phyloP scores from a whole-genome alignment of 306 rosid genomes.

The Hippophae rhamnoides region DNA sequence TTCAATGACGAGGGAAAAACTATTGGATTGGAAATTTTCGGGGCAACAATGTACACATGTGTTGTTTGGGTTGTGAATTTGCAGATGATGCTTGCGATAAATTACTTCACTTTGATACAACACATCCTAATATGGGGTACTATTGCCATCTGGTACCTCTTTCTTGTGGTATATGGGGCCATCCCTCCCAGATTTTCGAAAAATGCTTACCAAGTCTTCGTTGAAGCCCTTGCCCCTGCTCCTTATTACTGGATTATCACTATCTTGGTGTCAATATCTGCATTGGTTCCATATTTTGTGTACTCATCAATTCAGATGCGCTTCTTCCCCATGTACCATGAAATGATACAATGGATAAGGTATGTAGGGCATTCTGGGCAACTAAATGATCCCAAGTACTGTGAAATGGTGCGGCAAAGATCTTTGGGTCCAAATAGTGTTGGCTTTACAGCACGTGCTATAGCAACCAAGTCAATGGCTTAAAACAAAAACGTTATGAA shows the following conservation, averaged over 20 bases:
- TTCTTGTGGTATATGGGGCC: conserved; percentile 61
- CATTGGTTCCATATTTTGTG: conserved; percentile 63
- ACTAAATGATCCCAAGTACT: conserved; percentile 44
- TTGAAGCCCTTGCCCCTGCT: conserved; percentile 70
- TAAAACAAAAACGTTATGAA: conserved; percentile 18
- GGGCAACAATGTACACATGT: conserved; percentile 76
- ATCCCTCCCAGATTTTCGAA: conserved; percentile 42
- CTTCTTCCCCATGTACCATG: conserved; percentile 84
- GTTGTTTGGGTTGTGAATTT: conserved; percentile 90
- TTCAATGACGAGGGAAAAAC: conserved; percentile 61
- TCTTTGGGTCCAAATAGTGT: conserved; percentile 42
- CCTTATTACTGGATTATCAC: conserved; percentile 65
- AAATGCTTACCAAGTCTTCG: conserved; percentile 61
- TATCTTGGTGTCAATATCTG: conserved; percentile 50
- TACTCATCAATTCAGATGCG: conserved; percentile 64
- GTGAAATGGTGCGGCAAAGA: conserved; percentile 41
- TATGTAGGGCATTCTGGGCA: conserved; percentile 33
- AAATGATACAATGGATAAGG: conserved; percentile 69
- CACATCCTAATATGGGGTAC: conserved; percentile 88
- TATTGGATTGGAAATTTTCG: conserved; percentile 69
- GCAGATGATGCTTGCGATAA: conserved; percentile 78
- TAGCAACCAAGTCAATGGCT: conserved; percentile 43
- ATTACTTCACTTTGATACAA: conserved; percentile 91
- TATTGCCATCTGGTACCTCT: conserved; percentile 67
- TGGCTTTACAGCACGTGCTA: conserved; percentile 65